Conservation (phyloP, 2,329 filamentous ascomycete species). For the Pseudogymnoascus sp. region DNA sequence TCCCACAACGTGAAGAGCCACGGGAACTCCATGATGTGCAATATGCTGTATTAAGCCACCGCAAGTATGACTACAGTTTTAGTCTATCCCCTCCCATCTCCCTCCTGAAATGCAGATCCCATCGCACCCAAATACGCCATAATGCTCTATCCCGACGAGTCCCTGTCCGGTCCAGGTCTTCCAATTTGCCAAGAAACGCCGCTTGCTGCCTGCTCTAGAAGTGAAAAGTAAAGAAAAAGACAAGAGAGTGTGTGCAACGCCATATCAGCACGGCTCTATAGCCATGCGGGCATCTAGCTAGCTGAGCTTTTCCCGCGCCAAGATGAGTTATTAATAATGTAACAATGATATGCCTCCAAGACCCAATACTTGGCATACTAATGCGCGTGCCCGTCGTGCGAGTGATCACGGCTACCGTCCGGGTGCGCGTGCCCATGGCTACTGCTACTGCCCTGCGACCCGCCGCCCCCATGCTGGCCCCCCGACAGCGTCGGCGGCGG, state of each 20-base stretch:
- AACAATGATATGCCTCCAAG: neutral
- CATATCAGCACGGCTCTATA: neutral
- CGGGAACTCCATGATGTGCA: neutral
- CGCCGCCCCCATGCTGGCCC: neutral
- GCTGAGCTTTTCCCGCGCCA: neutral
- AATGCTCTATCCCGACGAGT: neutral
- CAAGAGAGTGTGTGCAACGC: neutral
- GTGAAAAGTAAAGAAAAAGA: neutral
- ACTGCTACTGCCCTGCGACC: neutral
- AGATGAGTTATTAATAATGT: slow-evolving; percentile 2
- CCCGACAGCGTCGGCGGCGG: neutral
- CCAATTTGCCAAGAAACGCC: neutral
- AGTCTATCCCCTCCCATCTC: neutral
- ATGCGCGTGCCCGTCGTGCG: slow-evolving; percentile 4
- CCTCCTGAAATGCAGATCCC: neutral
- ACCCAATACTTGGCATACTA: neutral
- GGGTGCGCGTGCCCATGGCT: slow-evolving; percentile 3
- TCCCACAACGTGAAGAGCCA: neutral
- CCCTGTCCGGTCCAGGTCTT: neutral
- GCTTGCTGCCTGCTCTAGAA: neutral
- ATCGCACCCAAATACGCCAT: neutral
- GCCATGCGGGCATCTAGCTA: neutral
- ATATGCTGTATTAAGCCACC: neutral
- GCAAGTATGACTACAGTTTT: neutral
- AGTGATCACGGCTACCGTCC: neutral